Conservation (phyloP, 176 grass and related monocot species). For the Zizania latifolia region DNA sequence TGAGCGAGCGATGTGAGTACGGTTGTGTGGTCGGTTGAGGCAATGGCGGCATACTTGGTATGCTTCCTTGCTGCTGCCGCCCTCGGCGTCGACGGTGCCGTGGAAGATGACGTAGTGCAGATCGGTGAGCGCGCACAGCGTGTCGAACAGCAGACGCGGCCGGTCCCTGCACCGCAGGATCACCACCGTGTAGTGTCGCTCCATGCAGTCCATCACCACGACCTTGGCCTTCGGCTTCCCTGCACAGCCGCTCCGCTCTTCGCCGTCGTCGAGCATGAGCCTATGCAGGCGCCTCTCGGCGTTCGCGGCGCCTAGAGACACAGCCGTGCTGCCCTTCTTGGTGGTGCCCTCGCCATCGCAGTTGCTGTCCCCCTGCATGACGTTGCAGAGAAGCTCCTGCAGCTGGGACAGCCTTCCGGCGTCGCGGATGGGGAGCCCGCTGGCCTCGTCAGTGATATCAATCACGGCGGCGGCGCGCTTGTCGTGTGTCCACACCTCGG, state of each 20-base stretch:
- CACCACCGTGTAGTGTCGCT: conserved; percentile 54
- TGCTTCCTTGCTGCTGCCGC: conserved; percentile 32
- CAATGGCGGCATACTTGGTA: conserved; percentile 41
- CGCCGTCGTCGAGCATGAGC: conserved; percentile 43
- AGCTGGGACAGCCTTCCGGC: conserved; percentile 17
- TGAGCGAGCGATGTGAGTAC: not conserved
- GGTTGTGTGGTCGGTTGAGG: not conserved
- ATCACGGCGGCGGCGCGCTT: conserved; percentile 43
- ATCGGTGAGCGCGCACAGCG: conserved; percentile 52
- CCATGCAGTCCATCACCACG: conserved; percentile 39
- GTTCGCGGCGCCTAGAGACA: conserved; percentile 16
- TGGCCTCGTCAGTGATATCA: conserved; percentile 43
- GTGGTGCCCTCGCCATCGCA: not conserved
- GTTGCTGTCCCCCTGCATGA: conserved; percentile 34
- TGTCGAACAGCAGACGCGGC: conserved; percentile 63
- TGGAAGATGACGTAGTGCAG: conserved; percentile 71
- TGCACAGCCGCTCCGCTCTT: not conserved
- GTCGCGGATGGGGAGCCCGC: conserved; percentile 28
- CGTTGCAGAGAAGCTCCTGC: conserved; percentile 34
- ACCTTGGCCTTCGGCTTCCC: not conserved
- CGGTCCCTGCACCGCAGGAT: conserved; percentile 49
- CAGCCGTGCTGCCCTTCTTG: conserved; percentile 8
- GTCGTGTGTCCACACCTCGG: conserved; percentile 60
- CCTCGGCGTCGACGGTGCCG: conserved; percentile 51
- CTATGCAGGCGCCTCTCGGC: conserved; percentile 52